Evolutionary conservation across 2,329 filamentous ascomycete genomes (phyloP).

Genomic region (Pseudogymnoascus sp.): DNA sequence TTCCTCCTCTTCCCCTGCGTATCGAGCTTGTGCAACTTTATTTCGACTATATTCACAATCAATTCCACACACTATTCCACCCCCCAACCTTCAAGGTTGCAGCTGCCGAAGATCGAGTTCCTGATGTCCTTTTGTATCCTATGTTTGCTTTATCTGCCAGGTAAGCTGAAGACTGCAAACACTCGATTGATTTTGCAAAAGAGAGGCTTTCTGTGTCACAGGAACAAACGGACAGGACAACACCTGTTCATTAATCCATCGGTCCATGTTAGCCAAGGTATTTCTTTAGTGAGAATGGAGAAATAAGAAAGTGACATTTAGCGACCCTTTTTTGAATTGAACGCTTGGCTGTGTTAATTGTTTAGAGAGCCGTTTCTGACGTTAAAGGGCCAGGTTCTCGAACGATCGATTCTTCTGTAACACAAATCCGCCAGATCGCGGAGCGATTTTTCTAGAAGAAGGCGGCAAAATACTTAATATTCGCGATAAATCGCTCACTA

Average conservation of each 20-base stretch:
- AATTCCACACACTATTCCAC: constrained; percentile 22
- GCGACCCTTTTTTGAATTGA: background rate
- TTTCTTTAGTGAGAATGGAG: background rate
- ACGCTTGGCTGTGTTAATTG: background rate
- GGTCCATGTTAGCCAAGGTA: background rate
- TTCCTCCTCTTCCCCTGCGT: constrained; percentile 11
- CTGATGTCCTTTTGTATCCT: constrained; percentile 17
- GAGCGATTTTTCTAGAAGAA: constrained; percentile 14
- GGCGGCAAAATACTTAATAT: constrained; percentile 17
- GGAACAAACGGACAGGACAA: background rate
- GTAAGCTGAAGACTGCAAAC: constrained; percentile 7
- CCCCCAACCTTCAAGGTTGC: constrained; percentile 16
- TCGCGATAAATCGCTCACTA: constrained; percentile 17
- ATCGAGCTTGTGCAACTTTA: constrained; percentile 20
- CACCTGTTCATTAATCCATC: background rate
- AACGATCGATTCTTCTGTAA: constrained; percentile 15
- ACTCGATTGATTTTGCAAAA: background rate
- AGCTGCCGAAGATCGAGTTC: constrained; percentile 12
- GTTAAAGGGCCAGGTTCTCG: constrained; percentile 16
- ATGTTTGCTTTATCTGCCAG: constrained; percentile 20
- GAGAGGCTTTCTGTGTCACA: background rate
- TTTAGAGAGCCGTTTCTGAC: background rate
- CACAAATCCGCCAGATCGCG: constrained; percentile 14
- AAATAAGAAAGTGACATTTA: background rate
- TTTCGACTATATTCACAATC: constrained; percentile 21